Evolutionary conservation across 78 protist genomes (phyloP).

Genomic region (Planoprotostelium fungivorum): DNA sequence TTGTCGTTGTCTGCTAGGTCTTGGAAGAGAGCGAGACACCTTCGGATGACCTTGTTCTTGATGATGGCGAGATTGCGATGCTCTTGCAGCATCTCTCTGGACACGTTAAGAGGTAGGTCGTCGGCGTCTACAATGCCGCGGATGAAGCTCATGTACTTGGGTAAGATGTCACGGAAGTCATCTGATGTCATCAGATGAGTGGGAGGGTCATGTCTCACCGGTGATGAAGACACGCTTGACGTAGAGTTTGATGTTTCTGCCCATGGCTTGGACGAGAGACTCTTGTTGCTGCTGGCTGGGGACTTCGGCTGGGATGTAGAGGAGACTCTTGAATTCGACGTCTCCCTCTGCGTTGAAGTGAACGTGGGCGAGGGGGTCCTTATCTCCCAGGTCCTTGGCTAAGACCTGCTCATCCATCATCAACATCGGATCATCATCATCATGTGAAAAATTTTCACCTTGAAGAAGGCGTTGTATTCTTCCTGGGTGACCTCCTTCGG

Average conservation of each 20-base stretch:
- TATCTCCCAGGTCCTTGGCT: slow-evolving; percentile 55
- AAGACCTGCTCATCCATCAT: too few relatives aligned
- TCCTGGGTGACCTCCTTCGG: slow-evolving; percentile 86
- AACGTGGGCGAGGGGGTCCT: slow-evolving; percentile 78
- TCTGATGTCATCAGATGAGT: slow-evolving; percentile 65
- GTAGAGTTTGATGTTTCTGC: slow-evolving; percentile 82
- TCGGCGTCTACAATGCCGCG: slow-evolving; percentile 98
- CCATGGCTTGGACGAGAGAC: slow-evolving; percentile 10
- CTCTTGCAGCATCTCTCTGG: slow-evolving; percentile 97
- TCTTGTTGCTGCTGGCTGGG: slow-evolving; percentile 56
- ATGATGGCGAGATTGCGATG: slow-evolving; percentile 66
- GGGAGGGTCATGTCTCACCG: slow-evolving; percentile 45
- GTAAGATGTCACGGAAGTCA: slow-evolving; percentile 91
- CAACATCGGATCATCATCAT: too few relatives aligned
- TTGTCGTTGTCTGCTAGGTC: slow-evolving; percentile 33
- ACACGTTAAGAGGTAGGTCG: slow-evolving; percentile 97
- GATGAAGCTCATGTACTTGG: slow-evolving; percentile 93
- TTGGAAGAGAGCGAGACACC: slow-evolving; percentile 86
- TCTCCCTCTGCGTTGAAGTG: slow-evolving; percentile 94
- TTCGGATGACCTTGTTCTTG: slow-evolving; percentile 85
- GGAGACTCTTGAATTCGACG: slow-evolving; percentile 84
- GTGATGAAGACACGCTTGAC: slow-evolving; percentile 97
- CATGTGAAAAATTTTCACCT: too few relatives aligned
- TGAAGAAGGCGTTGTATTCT: slow-evolving; percentile 94
- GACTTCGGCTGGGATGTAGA: slow-evolving; percentile 91